Conservation (phyloP, 176 grass and related monocot genomes). For the Cenchrus americanus region DNA sequence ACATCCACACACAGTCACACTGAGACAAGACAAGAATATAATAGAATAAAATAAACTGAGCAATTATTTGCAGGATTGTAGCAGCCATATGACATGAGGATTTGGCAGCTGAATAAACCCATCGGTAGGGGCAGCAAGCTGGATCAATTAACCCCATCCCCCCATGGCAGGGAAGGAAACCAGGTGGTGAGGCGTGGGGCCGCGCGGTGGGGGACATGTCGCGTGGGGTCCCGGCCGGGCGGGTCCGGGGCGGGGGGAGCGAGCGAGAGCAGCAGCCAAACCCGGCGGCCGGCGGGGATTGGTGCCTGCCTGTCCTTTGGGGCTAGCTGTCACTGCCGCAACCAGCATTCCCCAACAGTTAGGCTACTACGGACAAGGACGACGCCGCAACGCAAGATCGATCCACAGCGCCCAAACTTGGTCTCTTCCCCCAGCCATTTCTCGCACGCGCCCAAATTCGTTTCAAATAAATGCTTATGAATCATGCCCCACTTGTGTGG, state of each 20-base stretch:
- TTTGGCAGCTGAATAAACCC: neutral
- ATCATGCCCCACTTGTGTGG: too few species aligned
- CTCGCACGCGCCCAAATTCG: neutral
- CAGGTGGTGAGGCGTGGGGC: conserved; percentile 20
- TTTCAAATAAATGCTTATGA: too few species aligned
- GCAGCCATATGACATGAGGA: neutral
- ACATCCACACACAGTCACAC: neutral
- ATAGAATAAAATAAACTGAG: neutral
- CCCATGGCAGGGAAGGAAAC: neutral
- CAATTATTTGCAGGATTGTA: neutral
- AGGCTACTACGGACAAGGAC: conserved; percentile 32
- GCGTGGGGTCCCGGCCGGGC: neutral
- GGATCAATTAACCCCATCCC: too few species aligned
- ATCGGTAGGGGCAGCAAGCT: too few species aligned
- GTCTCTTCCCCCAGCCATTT: neutral
- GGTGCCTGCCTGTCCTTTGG: conserved; percentile 41
- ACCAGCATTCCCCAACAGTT: conserved; percentile 41
- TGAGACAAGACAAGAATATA: too few species aligned
- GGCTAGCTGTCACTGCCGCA: conserved; percentile 43
- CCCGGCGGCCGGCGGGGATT: neutral
- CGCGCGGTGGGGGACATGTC: conserved; percentile 2
- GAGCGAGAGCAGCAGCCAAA: conserved; percentile 44
- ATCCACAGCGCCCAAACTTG: neutral
- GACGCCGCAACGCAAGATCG: conserved; percentile 16
- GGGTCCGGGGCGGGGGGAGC: neutral